phyloP scores from a whole-genome alignment of 495 filamentous ascomycete species.

The Paragyromitra xinjiangensis region DNA sequence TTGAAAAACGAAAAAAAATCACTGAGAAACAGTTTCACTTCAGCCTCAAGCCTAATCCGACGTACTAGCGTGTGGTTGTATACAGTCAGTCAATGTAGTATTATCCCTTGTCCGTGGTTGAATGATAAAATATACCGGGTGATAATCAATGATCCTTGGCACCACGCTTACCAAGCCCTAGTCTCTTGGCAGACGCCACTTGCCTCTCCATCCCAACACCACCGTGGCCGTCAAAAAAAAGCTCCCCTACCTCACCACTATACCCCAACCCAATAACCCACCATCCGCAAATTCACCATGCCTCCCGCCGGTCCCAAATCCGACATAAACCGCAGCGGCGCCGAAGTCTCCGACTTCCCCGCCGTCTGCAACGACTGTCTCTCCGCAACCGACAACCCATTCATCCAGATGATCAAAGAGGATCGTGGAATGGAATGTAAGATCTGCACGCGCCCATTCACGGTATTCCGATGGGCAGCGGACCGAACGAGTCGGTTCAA shows the following conservation, averaged over 20 bases:
- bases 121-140: background rate
- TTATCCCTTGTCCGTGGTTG: background rate
- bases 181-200: conserved; percentile 28
- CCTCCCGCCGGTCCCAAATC: conserved; percentile 78
- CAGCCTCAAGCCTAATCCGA: too few species aligned
- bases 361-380: conserved; percentile 78
- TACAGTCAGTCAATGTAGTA: too few species aligned
- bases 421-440: conserved; percentile 86
- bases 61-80: too few species aligned
- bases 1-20: too few species aligned
- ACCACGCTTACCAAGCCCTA: conserved; percentile 11
- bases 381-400: conserved; percentile 81
- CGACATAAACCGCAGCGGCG: conserved; percentile 93
- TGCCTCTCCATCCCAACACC: conserved; percentile 4
- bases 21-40: too few species aligned
- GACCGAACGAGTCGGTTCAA: conserved; percentile 77
- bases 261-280: conserved; percentile 8
- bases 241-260: conserved; percentile 20
- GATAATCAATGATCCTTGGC: background rate
- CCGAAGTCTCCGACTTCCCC: conserved; percentile 88
- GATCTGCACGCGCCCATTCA: conserved; percentile 93
- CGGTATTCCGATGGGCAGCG: conserved; percentile 92
- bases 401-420: conserved; percentile 98
- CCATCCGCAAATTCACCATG: conserved; percentile 58
- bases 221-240: conserved; percentile 4